Evolutionary conservation across 352 stramenopile species (phyloP), one percentile per base, ranked within the genome.

Genomic region (Pythium rhizo-oryzae): DNA sequence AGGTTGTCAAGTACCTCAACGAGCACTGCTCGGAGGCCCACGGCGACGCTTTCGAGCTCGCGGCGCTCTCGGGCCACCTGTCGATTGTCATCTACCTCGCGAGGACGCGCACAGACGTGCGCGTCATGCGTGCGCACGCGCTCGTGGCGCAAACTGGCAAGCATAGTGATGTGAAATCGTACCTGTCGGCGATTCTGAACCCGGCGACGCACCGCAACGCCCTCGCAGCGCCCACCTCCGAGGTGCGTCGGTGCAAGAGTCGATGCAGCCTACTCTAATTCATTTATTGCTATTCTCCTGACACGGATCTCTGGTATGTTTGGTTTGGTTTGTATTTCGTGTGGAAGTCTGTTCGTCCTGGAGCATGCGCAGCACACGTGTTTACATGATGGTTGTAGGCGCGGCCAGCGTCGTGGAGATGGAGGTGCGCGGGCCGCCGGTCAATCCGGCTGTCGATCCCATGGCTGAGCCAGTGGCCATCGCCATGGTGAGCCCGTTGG

Each of bases 361-460:
- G n/a, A n/a, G n/a, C n/a, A n/a, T n/a, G n/a, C n/a, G n/a, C n/a
- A n/a, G n/a, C n/a, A n/a, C n/a, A 35, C 23, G 52, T 28, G 18
- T 5, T 53, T 65, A 70, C 64, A 70, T 70, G 47, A 70, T 70
- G 7, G 64, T 70, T 6, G 64, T 62, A 0, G 56, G 64, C 13
- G 55, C 46, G n/a, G 39, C 33, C 15, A n/a, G n/a, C 12, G 33
- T 60, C 12, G 28, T 33, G 28, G 67, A 72, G 24, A 80, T 74
- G 5, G 79, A 79, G 12, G 54, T 35, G 2, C 66, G 68, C 15
- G 70, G 56, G 4, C 71, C 28, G 28, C 28, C 28, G 28, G 28
- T 33, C 28, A 33, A 33, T 2, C 28, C 28, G 28, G 28, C 2
- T 33, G 28, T 33, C 28, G n/a, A n/a, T n/a, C n/a, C n/a, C n/a